Percentiles rank a stretch among this genome's conserved stretches.
Conservation (phyloP, 1,284 basidiomycete species). For the Athelia sp. region DNA sequence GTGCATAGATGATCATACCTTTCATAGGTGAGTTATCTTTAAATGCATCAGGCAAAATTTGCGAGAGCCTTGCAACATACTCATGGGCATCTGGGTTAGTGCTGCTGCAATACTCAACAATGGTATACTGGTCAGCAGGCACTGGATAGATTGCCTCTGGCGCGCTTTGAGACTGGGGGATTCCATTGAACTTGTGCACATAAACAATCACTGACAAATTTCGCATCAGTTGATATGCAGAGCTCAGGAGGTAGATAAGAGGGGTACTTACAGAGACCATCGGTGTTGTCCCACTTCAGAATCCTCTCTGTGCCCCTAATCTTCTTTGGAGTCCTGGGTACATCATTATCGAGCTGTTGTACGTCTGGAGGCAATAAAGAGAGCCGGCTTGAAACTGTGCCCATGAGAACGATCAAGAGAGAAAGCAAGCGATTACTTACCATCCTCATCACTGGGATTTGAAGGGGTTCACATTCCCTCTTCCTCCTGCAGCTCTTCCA, state of each 20-base stretch:
- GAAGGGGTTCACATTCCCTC: too few relatives aligned
- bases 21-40: neutral
- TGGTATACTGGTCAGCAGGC: neutral
- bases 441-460: neutral
- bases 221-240: neutral
- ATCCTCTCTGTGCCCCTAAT: neutral
- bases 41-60: neutral
- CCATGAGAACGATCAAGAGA: too few relatives aligned
- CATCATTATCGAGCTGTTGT: neutral
- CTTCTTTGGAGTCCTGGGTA: neutral
- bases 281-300: too few relatives aligned
- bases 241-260: too few relatives aligned
- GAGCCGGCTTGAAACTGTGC: too few relatives aligned
- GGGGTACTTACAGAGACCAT: too few relatives aligned
- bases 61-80: conserved; percentile 1
- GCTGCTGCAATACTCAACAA: neutral
- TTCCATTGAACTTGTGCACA: neutral
- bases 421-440: neutral
- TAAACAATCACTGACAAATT: neutral
- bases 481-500: too few relatives aligned
- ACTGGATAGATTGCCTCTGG: neutral
- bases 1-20: neutral
- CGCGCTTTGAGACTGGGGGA: neutral
- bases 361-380: too few relatives aligned
- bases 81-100: neutral